Evolutionary conservation across 805 yeast species (phyloP).

Genomic region (Ogataea saltuana): DNA sequence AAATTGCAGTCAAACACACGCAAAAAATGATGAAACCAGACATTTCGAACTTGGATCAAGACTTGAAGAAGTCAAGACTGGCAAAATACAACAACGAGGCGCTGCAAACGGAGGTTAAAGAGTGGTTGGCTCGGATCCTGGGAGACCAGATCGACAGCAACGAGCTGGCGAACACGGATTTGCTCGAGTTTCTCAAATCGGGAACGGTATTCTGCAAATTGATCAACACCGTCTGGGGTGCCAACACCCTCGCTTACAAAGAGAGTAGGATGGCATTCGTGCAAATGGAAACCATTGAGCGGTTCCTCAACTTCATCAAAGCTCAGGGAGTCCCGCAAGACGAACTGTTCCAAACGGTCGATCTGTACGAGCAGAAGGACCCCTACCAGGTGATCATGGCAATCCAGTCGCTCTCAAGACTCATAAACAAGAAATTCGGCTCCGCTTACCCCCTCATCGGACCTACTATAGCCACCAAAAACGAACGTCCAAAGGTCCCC

Average conservation of each 20-base stretch:
- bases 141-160: slow-evolving; percentile 28
- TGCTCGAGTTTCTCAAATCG: slow-evolving; percentile 58
- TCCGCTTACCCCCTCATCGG: slow-evolving; percentile 55
- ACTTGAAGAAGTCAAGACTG: slow-evolving; percentile 49
- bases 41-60: slow-evolving; percentile 62
- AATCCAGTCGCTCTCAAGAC: slow-evolving; percentile 69
- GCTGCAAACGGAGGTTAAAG: slow-evolving; percentile 38
- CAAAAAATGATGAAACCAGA: slow-evolving; percentile 9
- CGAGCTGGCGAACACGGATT: slow-evolving; percentile 35
- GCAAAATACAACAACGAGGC: slow-evolving; percentile 47
- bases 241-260: slow-evolving; percentile 48
- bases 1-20: neutral
- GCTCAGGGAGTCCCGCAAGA: slow-evolving; percentile 72
- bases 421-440: slow-evolving; percentile 55
- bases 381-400: slow-evolving; percentile 79
- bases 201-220: slow-evolving; percentile 59
- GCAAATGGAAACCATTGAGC: slow-evolving; percentile 82
- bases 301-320: slow-evolving; percentile 64
- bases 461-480: slow-evolving; percentile 52
- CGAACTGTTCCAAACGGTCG: slow-evolving; percentile 78
- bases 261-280: slow-evolving; percentile 72
- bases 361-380: slow-evolving; percentile 70
- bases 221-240: slow-evolving; percentile 42
- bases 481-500: slow-evolving; percentile 52
- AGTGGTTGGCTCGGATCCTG: slow-evolving; percentile 54